phyloP scores from a whole-genome alignment of 2,329 filamentous ascomycete species.

The Dactylellina leptospora region DNA sequence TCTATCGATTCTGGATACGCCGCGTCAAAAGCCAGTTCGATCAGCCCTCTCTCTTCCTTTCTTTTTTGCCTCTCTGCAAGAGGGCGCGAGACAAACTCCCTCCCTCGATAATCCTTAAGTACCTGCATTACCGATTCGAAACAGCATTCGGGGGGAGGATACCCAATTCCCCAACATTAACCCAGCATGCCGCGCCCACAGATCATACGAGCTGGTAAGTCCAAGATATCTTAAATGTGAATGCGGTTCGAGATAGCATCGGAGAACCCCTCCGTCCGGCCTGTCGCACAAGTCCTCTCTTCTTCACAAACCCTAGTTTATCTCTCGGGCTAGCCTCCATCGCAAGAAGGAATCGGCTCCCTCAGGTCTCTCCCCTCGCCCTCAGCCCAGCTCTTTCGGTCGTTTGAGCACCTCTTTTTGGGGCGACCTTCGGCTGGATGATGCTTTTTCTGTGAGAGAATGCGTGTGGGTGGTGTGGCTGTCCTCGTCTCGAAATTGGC shows the following conservation, averaged over 20 bases:
- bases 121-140: slow-evolving; percentile 49
- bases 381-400: slow-evolving; percentile 14
- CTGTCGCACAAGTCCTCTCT: slow-evolving; percentile 32
- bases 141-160: slow-evolving; percentile 29
- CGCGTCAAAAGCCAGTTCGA: neutral
- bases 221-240: slow-evolving; percentile 8
- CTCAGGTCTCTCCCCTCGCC: slow-evolving; percentile 5
- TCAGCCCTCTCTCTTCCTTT: slow-evolving; percentile 10
- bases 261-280: slow-evolving; percentile 28
- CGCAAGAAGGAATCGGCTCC: slow-evolving; percentile 6
- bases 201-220: slow-evolving; percentile 67
- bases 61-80: neutral
- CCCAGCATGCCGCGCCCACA: slow-evolving; percentile 66
- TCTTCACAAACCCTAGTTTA: slow-evolving; percentile 6
- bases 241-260: slow-evolving; percentile 55
- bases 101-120: slow-evolving; percentile 26
- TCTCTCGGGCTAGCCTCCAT: slow-evolving; percentile 1
- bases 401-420: slow-evolving; percentile 19
- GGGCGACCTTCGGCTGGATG: slow-evolving; percentile 42
- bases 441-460: slow-evolving; percentile 52
- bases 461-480: slow-evolving; percentile 45
- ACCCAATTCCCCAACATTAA: slow-evolving; percentile 22
- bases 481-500: slow-evolving; percentile 52
- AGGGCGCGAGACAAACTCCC: neutral
- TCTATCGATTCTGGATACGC: slow-evolving; percentile 42